phyloP scores from a whole-genome alignment of 2,329 filamentous ascomycete species.

The Zymoseptoria tritici region DNA sequence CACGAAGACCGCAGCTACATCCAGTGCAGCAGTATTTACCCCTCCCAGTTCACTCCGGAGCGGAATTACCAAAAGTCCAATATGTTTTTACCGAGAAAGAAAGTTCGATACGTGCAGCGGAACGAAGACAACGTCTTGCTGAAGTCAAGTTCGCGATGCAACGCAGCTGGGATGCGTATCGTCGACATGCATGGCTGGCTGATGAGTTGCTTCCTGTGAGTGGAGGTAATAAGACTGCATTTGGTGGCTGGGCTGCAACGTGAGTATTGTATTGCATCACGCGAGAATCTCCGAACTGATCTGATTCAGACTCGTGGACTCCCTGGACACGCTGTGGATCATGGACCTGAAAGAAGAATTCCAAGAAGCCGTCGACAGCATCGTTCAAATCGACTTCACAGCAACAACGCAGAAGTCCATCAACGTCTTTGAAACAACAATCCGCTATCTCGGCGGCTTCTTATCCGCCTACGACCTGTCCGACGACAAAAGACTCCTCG shows the following conservation, averaged over 20 bases:
- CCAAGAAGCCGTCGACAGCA: slow-evolving; percentile 52
- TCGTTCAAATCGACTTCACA: slow-evolving; percentile 55
- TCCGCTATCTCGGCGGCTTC: slow-evolving; percentile 63
- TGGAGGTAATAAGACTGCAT: slow-evolving; percentile 63
- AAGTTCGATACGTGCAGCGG: slow-evolving; percentile 1
- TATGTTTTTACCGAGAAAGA: slow-evolving; percentile 3
- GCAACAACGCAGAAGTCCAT: slow-evolving; percentile 45
- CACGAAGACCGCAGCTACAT: slow-evolving; percentile 9
- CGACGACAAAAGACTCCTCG: slow-evolving; percentile 45
- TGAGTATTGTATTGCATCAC: not conserved
- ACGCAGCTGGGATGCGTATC: slow-evolving; percentile 76
- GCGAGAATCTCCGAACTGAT: not conserved
- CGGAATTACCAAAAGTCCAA: slow-evolving; percentile 8
- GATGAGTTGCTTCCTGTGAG: slow-evolving; percentile 69
- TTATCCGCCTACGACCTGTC: slow-evolving; percentile 64
- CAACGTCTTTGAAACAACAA: slow-evolving; percentile 65
- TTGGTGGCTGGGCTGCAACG: slow-evolving; percentile 87
- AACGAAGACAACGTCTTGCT: slow-evolving; percentile 8
- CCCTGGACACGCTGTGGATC: slow-evolving; percentile 65
- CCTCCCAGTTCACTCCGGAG: slow-evolving; percentile 1
- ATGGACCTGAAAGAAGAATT: slow-evolving; percentile 62
- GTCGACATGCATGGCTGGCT: slow-evolving; percentile 69
- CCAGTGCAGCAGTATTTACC: slow-evolving; percentile 6
- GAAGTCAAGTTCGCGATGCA: slow-evolving; percentile 64
- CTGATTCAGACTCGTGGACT: slow-evolving; percentile 54